phyloP scores from a whole-genome alignment of 805 yeast genomes.

The Lipomyces japonicus region DNA sequence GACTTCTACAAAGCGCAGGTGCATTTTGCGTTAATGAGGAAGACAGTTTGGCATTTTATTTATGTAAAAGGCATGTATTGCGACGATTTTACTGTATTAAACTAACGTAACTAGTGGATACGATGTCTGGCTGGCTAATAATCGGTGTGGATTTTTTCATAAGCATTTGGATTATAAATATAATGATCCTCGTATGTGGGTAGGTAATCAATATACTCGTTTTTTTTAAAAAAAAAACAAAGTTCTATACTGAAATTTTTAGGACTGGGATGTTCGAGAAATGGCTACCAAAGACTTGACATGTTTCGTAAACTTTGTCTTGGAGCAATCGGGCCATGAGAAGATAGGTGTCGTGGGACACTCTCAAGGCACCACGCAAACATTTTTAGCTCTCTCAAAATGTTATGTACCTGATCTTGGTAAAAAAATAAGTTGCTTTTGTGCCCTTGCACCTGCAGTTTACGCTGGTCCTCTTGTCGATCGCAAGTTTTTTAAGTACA shows the following conservation, averaged over 20 bases:
- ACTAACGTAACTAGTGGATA: slow-evolving; percentile 45
- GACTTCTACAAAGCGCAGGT: slow-evolving; percentile 81
- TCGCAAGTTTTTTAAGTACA: slow-evolving; percentile 39
- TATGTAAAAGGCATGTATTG: slow-evolving; percentile 37
- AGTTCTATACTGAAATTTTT: not conserved
- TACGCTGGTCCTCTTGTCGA: slow-evolving; percentile 77
- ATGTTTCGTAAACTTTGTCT: slow-evolving; percentile 60
- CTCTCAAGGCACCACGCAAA: slow-evolving; percentile 91
- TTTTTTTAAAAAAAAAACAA: no score
- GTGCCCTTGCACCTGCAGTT: slow-evolving; percentile 86
- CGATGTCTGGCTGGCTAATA: slow-evolving; percentile 91
- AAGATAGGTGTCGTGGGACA: slow-evolving; percentile 64
- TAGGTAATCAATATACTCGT: no score
- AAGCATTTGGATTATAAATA: slow-evolving; percentile 51
- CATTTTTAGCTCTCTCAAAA: slow-evolving; percentile 61
- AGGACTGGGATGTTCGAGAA: slow-evolving; percentile 81
- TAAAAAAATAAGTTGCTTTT: slow-evolving; percentile 58
- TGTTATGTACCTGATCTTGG: slow-evolving; percentile 46
- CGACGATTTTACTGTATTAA: not conserved
- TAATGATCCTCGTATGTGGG: slow-evolving; percentile 63
- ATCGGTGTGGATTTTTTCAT: slow-evolving; percentile 80
- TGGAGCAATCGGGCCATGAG: slow-evolving; percentile 37
- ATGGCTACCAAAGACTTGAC: slow-evolving; percentile 79
- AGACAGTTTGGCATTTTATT: slow-evolving; percentile 64
- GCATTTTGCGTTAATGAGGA: slow-evolving; percentile 81